These are phyloP conservation scores for Naganishia kalamii DNA, from an alignment of 768 basidiomycete species.

Conservation along the genomic window DNA sequence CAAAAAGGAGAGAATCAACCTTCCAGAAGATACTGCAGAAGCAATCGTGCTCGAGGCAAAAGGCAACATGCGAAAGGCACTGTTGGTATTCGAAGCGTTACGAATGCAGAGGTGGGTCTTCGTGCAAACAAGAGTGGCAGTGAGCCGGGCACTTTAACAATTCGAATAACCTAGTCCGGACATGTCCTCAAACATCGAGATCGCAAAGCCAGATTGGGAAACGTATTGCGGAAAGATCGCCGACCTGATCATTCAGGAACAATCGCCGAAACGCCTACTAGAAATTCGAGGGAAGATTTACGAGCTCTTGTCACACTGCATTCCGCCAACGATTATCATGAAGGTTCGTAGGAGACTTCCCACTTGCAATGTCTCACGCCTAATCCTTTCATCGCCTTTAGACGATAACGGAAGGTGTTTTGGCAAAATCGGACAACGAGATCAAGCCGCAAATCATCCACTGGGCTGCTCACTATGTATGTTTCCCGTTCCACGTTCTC, in stretches of 20 bases:
- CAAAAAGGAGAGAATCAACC: constrained; percentile 66
- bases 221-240: constrained; percentile 89
- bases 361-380: not conserved
- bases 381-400: constrained; percentile 39
- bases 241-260: constrained; percentile 80
- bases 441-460: constrained; percentile 91
- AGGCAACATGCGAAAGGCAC: constrained; percentile 89
- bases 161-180: constrained; percentile 58
- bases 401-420: constrained; percentile 85
- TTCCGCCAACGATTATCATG: constrained; percentile 82
- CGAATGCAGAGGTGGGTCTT: constrained; percentile 84
- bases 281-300: constrained; percentile 89
- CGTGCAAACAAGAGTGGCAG: not conserved
- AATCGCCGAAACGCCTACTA: constrained; percentile 80
- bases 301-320: constrained; percentile 91
- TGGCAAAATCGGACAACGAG: constrained; percentile 79
- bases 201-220: constrained; percentile 99
- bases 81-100: constrained; percentile 88
- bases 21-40: constrained; percentile 69
- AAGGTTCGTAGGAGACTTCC: constrained; percentile 56
- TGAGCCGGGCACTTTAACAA: not conserved
- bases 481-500: constrained; percentile 34
- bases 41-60: constrained; percentile 72
- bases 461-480: constrained; percentile 93
- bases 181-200: constrained; percentile 66